phyloP scores from a whole-genome alignment of 1,284 basidiomycete genomes.

The Cutaneotrichosporon sp. region DNA sequence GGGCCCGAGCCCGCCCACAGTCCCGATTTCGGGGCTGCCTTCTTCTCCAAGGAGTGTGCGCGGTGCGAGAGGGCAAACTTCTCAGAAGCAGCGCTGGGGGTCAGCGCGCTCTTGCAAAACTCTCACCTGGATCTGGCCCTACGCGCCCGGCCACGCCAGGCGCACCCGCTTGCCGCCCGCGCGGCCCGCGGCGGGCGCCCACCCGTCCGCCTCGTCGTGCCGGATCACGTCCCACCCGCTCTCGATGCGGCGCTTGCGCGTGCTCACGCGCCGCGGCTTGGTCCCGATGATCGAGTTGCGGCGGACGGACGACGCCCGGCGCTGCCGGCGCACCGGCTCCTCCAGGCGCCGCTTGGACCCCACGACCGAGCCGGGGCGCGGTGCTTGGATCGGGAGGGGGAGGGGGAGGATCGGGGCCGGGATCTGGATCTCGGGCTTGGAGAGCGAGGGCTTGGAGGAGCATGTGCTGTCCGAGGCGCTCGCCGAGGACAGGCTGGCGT shows the following conservation, averaged over 20 bases:
- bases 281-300: not conserved
- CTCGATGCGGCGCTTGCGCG: constrained; percentile 3
- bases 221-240: constrained; percentile 4
- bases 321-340: not conserved
- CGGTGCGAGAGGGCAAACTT: too few species aligned
- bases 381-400: not conserved
- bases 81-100: too few species aligned
- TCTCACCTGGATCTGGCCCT: too few species aligned
- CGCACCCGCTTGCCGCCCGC: not conserved
- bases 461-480: not conserved
- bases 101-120: too few species aligned
- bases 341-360: constrained; percentile 1
- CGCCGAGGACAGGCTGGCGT: not conserved
- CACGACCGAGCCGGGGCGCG: not conserved
- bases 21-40: too few species aligned
- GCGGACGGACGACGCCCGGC: not conserved
- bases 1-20: too few species aligned
- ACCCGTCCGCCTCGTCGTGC: constrained; percentile 5
- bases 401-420: not conserved
- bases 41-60: too few species aligned
- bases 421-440: not conserved
- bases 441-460: not conserved
- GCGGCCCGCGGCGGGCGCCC: not conserved
- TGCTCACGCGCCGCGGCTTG: not conserved
- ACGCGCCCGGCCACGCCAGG: not conserved